phyloP scores from a whole-genome alignment of 257 asterid genomes.

The Nicotiana otophora region DNA sequence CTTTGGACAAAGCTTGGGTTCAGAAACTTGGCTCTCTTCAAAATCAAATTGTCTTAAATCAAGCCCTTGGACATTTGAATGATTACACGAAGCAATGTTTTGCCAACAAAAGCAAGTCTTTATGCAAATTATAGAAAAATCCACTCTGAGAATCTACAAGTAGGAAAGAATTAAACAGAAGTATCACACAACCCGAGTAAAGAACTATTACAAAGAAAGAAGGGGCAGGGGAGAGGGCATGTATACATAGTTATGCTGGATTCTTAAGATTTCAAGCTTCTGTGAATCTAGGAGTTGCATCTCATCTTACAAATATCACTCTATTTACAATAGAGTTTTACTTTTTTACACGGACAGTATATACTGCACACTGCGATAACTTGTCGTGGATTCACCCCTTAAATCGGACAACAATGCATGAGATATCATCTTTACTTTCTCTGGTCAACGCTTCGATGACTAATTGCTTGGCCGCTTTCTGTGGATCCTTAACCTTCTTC shows the following conservation, averaged over 20 bases:
- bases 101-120: background rate
- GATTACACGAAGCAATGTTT: background rate
- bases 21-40: too few relatives aligned
- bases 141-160: conserved; percentile 36
- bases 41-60: too few relatives aligned
- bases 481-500: conserved; percentile 68
- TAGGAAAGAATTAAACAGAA: conserved; percentile 31
- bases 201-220: conserved; percentile 19
- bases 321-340: conserved; percentile 21
- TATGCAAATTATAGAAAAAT: conserved; percentile 11
- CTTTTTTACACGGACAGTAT: background rate
- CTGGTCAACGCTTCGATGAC: conserved; percentile 62
- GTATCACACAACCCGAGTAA: conserved; percentile 24
- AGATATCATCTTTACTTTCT: conserved; percentile 89
- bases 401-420: conserved; percentile 83
- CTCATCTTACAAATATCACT: conserved; percentile 6
- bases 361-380: conserved; percentile 14
- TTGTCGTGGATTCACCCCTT: conserved; percentile 20
- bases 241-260: conserved; percentile 9
- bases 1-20: too few relatives aligned
- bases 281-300: conserved; percentile 13
- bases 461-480: conserved; percentile 78
- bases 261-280: conserved; percentile 17
- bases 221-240: too few relatives aligned
- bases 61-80: background rate